A percentile compares a stretch with the other conserved stretches of the same genome.
Conservation (phyloP, 2,329 filamentous ascomycete species). For the Dothistroma septosporum region DNA sequence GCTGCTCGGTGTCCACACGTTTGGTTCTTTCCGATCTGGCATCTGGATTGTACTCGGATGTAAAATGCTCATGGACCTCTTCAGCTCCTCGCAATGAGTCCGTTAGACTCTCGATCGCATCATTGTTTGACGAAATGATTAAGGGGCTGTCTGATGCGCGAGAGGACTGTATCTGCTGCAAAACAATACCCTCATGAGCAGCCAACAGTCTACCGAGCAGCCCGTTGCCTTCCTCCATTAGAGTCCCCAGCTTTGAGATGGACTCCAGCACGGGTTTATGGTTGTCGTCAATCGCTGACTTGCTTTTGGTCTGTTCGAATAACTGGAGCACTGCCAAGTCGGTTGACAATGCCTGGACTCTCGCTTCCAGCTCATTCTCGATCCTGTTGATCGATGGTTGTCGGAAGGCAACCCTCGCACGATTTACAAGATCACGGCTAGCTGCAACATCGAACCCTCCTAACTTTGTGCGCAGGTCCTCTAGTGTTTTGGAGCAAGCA, state of each 20-base stretch:
- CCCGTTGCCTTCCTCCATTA: constrained; percentile 13
- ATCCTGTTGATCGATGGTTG: constrained; percentile 16
- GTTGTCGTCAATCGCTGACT: constrained; percentile 10
- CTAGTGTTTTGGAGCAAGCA: neutral
- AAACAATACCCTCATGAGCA: neutral
- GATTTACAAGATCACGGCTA: neutral
- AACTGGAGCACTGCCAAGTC: constrained; percentile 20
- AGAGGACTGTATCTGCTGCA: neutral
- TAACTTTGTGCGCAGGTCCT: constrained; percentile 1
- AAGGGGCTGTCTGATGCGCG: neutral
- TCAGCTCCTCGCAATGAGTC: constrained; percentile 16
- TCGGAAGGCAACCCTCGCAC: constrained; percentile 9
- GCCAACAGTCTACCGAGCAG: constrained; percentile 3
- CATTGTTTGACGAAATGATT: neutral
- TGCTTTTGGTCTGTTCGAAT: constrained; percentile 18
- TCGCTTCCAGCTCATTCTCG: constrained; percentile 22
- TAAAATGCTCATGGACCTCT: constrained; percentile 21
- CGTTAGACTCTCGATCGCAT: constrained; percentile 14
- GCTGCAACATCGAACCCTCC: neutral
- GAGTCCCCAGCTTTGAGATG: constrained; percentile 7
- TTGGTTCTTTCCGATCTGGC: constrained; percentile 14
- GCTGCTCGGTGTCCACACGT: constrained; percentile 3
- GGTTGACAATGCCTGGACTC: constrained; percentile 20
- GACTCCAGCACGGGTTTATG: constrained; percentile 13
- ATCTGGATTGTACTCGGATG: constrained; percentile 18